Base-by-base conservation (phyloP, 1,139 yeast species). In the Lodderomyces margitis region DNA sequence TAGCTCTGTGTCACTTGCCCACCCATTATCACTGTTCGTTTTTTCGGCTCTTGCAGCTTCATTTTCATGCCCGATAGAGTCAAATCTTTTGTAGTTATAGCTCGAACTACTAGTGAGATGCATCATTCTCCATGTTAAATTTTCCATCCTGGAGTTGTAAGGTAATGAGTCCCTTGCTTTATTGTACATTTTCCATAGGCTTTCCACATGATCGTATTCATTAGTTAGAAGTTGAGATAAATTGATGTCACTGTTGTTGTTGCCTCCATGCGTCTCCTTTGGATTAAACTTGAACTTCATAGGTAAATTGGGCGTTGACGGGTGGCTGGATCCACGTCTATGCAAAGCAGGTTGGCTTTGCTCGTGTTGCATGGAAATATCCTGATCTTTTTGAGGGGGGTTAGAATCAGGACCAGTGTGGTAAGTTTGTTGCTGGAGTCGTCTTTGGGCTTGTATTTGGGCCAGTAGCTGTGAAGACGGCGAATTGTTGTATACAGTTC, bases 101-200 rank as follows among this genome's bases (percentile, higher is more conserved):
- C 32, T 28, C 19, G 32, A 16, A 10, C 32, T 35, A 14, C 32
- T 25, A 5, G 19, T 24, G 54, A 84, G 66, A 40, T 74, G 77
- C 89, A 87, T 83, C 80, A 88, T 75, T 48, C 96, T 64, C 96
- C 96, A 87, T 10, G 94, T 82, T 40, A 87, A 64, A 58, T 87
- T 87, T 57, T 85, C 88, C 81, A 87, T 83, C 37, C 96, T 68
- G 34, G 78, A 74, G 45, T 78, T 75, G 59, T 84, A 81, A 1
- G 95, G 95, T 38, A 87, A 66, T n/a, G 83, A 75, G n/a, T 85
- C 81, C 50, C 78, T 80, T 14, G 94, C 94, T 53, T 78, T 78
- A 41, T 84, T 73, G 61, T 87, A 87, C 81, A 87, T 77, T 55
- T 80, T 81, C 95, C 95, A 87, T 21, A 87, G 68, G 35, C 79